Evolutionary conservation across 768 basidiomycete genomes (phyloP), one percentile per base, ranked within the genome.

Genomic region (Trametes cubensis): DNA sequence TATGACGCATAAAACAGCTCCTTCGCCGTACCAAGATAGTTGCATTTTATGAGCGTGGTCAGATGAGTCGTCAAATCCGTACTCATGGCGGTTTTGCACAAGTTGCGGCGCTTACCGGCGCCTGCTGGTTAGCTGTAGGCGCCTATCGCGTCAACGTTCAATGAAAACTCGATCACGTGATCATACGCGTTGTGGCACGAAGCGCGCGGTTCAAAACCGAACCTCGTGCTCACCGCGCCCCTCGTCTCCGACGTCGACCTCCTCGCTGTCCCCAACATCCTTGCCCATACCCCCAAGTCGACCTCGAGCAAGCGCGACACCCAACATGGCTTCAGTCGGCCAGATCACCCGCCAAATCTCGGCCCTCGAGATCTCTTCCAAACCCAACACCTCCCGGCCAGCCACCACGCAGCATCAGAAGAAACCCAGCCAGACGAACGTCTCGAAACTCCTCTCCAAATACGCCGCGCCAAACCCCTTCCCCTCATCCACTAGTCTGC

Each of bases 361-460:
- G 46, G 81, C 85, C 0, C 81, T 91, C 30, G 89, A 90, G 65
- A 84, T 90, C 4, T 80, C 83, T 6, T 70, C 78, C 34, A 81
- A 81, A 70, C 84, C 81, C 64, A 72, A 74, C 71, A 56, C 69
- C 69, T 28, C 67, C 71, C 50, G 76, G 74, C 4, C 71, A 45
- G 46, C 63, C 65, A 75, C 63, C 26, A 68, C 58, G 75, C 78
- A 66, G 55, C 79, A 66, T 63, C 71, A 74, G 66, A 90, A 89
- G 68, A 83, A 85, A 26, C 73, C 84, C 21, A 82, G 81, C 67
- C 85, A 88, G 69, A 70, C 78, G 3, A 85, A 82, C 66, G 86
- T 90, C 25, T 77, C 86, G 14, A 92, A 90, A 71, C 80, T 91
- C 13, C 80, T 90, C 60, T 85, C 86, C 1, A 92, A 92, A 76